Evolutionary conservation across 1,139 yeast genomes (phyloP), one percentile per base, ranked within the genome.

Genomic region (Yamadazyma pseudoaaseri): DNA sequence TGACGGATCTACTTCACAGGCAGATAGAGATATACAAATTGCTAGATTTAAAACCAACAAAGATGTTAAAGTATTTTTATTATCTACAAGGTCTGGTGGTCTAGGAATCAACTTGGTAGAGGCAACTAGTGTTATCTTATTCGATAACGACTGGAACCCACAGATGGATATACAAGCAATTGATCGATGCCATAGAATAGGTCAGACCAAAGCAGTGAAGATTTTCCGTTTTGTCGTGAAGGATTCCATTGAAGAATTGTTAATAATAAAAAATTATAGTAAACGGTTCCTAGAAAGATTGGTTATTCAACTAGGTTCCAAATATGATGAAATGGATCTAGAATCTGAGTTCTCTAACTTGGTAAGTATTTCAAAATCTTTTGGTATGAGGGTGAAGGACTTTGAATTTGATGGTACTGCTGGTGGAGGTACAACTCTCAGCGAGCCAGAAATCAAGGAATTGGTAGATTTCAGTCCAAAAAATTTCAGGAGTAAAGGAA

Each of bases 131-230:
- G 97, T 92, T 1, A 76, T 92, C 3, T 52, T 92, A 11, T 89
- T 86, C 54, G 98, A 92, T 52, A 84, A 86, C 40, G 97, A 92
- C 54, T 90, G 97, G 96, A 92, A 92, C 50, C 98, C 98, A 0
- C 97, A 92, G 53, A 90, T 87, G 47, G 97, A 92, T 57, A 62
- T 89, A 33, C 98, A 92, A 55, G 97, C 97, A 0, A 92, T 92
- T 76, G 97, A 90, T 52, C 70, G 98, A 39, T 95, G 86, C 10
- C 97, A 92, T 56, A 69, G 98, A 52, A 86, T 92, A 37, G 97
- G 98, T 0, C 98, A 92, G 56, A 70, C 64, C 1, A 79, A 74
- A 35, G 96, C 96, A 0, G 96, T 89, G 2, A 70, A 86, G 29
- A 76, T 92, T 1, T 86, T 79, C 52, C 71, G 97, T 39, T 70